Percentiles rank a stretch among this genome's conserved stretches.
Evolutionary conservation across 2,329 filamentous ascomycete genomes (phyloP).

Genomic region (Magnaporthiopsis incrustans): DNA sequence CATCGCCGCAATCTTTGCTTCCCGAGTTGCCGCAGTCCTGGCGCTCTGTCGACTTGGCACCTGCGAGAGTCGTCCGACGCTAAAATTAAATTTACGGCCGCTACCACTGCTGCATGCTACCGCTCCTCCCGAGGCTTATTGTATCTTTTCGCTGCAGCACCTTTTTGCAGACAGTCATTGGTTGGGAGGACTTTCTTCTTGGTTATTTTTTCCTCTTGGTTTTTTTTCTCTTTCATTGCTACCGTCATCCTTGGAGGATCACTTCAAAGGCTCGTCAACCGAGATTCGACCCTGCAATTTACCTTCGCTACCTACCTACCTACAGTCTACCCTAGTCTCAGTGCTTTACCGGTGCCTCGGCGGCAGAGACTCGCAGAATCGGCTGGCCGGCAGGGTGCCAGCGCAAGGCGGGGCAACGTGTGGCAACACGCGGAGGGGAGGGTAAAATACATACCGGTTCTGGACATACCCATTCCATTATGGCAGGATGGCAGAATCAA

Average conservation of each 20-base stretch:
- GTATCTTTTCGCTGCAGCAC: not conserved
- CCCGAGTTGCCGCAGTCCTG: no score
- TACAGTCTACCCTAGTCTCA: not conserved
- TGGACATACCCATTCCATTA: conserved; percentile 54
- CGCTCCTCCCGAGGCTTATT: not conserved
- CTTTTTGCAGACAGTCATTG: not conserved
- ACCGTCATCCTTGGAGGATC: not conserved
- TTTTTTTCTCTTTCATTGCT: not conserved
- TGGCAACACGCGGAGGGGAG: not conserved
- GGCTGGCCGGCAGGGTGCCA: not conserved
- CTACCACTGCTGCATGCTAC: not conserved
- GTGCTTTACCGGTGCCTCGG: not conserved
- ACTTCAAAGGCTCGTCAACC: not conserved
- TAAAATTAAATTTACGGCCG: not conserved
- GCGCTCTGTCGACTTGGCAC: not conserved
- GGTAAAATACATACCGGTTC: conserved; percentile 8
- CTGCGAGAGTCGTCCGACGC: not conserved
- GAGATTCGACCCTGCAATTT: not conserved
- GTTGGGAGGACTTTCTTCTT: not conserved
- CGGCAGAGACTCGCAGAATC: not conserved
- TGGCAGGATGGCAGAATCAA: conserved; percentile 63
- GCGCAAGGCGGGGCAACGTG: not conserved
- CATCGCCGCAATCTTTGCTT: not conserved
- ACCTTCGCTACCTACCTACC: not conserved
- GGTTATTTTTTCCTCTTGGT: no score